Conservation (phyloP, 108 stramenopile genomes). For the Aurantiochytrium sp. region DNA sequence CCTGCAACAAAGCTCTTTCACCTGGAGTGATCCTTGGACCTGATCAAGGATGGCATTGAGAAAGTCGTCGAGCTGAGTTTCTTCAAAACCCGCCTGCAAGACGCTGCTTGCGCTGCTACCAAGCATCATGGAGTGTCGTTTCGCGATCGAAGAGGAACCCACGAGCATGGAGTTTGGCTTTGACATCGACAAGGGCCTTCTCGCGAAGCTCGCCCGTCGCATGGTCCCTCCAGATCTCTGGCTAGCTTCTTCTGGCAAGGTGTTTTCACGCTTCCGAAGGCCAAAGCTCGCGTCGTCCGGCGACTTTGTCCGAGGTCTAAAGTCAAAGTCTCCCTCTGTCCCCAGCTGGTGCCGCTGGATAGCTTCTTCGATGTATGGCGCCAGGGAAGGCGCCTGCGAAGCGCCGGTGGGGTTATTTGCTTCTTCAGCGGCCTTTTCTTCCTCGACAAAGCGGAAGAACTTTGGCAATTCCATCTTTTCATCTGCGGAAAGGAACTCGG, state of each 20-base stretch:
- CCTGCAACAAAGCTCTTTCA: background rate
- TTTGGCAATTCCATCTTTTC: background rate
- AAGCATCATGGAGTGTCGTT: too few relatives aligned
- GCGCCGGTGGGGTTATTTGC: background rate
- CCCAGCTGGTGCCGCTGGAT: background rate
- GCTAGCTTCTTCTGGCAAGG: too few relatives aligned
- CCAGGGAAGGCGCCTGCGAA: background rate
- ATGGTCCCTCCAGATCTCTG: too few relatives aligned
- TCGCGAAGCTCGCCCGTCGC: too few relatives aligned
- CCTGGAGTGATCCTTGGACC: background rate
- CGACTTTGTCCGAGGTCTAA: too few relatives aligned
- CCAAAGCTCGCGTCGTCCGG: too few relatives aligned
- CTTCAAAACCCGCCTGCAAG: background rate
- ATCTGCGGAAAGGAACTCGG: background rate
- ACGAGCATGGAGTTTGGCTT: too few relatives aligned
- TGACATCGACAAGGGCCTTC: too few relatives aligned
- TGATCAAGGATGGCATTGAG: background rate
- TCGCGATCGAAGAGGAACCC: too few relatives aligned
- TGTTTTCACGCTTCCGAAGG: too few relatives aligned
- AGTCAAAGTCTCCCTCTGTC: too few relatives aligned
- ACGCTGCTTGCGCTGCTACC: too few relatives aligned
- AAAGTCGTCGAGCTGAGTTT: background rate
- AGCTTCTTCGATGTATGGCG: background rate
- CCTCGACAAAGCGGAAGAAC: background rate
- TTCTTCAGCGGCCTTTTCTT: background rate